These are phyloP conservation scores for Daldinia vernicosa DNA, from an alignment of 495 filamentous ascomycete genomes.

Conservation along the genomic window DNA sequence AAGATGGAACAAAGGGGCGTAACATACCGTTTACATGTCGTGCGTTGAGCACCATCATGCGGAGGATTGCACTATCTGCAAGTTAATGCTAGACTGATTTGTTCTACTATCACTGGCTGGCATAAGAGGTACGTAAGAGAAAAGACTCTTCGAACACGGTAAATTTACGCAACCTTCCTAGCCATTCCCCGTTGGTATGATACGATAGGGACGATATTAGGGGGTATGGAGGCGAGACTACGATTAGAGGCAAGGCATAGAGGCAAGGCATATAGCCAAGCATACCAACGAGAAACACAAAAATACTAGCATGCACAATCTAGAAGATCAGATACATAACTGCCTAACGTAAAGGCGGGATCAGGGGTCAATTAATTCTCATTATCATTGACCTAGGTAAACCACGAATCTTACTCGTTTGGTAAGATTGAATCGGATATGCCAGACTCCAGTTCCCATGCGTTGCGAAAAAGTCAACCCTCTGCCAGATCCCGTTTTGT, in stretches of 20 bases:
- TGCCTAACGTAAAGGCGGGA: slow-evolving; percentile 25
- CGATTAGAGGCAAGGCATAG: background rate
- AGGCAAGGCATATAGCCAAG: background rate
- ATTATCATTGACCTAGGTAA: slow-evolving; percentile 48
- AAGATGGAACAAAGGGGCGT: background rate
- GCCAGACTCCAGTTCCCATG: slow-evolving; percentile 52
- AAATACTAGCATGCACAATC: background rate
- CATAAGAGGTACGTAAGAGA: background rate
- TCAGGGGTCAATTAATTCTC: slow-evolving; percentile 48
- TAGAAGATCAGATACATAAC: background rate
- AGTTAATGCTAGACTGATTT: background rate
- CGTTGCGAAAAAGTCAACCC: slow-evolving; percentile 44
- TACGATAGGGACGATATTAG: background rate
- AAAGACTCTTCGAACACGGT: background rate
- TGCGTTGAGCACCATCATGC: background rate
- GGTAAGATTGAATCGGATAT: slow-evolving; percentile 47
- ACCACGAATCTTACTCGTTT: slow-evolving; percentile 41
- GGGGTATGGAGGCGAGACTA: background rate
- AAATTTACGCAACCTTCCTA: background rate
- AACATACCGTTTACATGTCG: background rate
- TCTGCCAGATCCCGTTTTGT: slow-evolving; percentile 43
- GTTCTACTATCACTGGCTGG: background rate
- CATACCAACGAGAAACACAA: background rate
- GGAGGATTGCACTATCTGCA: background rate
- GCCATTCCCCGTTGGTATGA: background rate